These are phyloP conservation scores for Drechslera avenae DNA, from an alignment of 2,329 filamentous ascomycete genomes.

Conservation along the genomic window DNA sequence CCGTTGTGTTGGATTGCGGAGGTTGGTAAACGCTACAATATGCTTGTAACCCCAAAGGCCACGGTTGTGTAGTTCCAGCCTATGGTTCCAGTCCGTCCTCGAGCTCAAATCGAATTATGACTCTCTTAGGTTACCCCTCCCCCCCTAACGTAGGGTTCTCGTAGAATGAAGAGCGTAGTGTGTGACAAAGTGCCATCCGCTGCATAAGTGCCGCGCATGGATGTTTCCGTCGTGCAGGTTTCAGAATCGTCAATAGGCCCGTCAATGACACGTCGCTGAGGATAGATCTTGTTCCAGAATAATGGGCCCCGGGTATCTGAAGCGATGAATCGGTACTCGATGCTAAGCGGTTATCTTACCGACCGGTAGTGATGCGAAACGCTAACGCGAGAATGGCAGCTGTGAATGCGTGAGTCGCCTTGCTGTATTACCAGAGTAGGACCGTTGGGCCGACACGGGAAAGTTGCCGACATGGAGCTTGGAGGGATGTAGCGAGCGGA, in stretches of 20 bases:
- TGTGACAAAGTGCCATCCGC: neutral
- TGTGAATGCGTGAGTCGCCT: neutral
- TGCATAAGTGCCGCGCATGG: neutral
- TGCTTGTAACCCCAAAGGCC: neutral
- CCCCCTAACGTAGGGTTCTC: neutral
- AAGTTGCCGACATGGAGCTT: neutral
- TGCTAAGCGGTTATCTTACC: neutral
- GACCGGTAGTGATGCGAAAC: neutral
- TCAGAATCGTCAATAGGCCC: neutral
- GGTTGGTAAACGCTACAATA: too few relatives aligned
- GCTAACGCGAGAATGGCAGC: neutral
- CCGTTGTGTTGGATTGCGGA: too few relatives aligned
- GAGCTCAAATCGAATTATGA: neutral
- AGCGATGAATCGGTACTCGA: neutral
- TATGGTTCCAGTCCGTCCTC: neutral
- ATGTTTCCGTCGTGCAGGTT: neutral
- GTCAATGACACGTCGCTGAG: too few relatives aligned
- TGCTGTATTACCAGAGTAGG: neutral
- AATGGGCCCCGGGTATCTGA: too few relatives aligned
- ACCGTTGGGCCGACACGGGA: neutral
- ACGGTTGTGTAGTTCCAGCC: too few relatives aligned
- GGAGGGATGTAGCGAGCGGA: constrained; percentile 1
- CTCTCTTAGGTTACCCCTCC: neutral
- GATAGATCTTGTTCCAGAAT: too few relatives aligned
- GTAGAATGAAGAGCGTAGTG: neutral